These are phyloP conservation scores for Hirsutella rhossiliensis DNA, from an alignment of 2,329 filamentous ascomycete species.

Conservation along the genomic window DNA sequence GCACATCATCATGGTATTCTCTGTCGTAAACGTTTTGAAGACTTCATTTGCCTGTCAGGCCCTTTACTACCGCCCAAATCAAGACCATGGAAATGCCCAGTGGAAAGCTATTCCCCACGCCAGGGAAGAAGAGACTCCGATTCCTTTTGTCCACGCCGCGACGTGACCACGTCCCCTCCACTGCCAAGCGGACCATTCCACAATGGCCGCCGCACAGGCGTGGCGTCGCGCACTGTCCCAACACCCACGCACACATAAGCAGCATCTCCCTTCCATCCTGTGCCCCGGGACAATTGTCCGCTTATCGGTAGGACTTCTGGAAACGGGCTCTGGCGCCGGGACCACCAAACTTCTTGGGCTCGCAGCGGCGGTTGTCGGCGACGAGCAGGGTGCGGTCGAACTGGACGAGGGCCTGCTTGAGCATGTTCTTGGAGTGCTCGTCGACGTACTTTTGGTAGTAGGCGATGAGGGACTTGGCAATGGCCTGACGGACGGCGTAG, in stretches of 20 bases:
- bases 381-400: conserved; percentile 97
- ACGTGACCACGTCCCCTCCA: conserved; percentile 10
- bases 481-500: conserved; percentile 98
- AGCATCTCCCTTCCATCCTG: background rate
- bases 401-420: conserved; percentile 92
- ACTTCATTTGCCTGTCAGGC: conserved; percentile 40
- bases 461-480: conserved; percentile 65
- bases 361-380: conserved; percentile 96
- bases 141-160: conserved; percentile 19
- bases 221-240: background rate
- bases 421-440: conserved; percentile 99
- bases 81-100: conserved; percentile 39
- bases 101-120: conserved; percentile 27
- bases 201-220: conserved; percentile 8
- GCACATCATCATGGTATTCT: background rate
- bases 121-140: conserved; percentile 26
- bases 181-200: conserved; percentile 4
- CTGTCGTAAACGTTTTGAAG: conserved; percentile 16
- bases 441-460: conserved; percentile 99
- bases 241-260: background rate
- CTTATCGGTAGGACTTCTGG: conserved; percentile 98
- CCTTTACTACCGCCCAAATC: conserved; percentile 36
- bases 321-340: conserved; percentile 89
- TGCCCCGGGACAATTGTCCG: background rate
- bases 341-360: conserved; percentile 98